Conservation (phyloP, 176 grass and related monocot genomes). For the Eragrostis nindensis region DNA sequence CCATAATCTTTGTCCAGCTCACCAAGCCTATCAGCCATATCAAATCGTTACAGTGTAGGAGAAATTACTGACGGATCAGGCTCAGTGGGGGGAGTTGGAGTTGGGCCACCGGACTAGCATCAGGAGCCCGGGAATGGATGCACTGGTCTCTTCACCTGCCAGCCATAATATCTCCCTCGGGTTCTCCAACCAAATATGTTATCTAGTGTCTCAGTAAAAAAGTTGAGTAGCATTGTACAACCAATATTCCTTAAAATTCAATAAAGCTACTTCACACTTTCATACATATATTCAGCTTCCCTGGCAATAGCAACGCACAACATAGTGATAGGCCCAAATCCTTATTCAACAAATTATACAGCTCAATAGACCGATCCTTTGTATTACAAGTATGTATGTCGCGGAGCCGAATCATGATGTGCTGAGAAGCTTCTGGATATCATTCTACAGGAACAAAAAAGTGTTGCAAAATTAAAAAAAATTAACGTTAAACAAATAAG, state of each 20-base stretch:
- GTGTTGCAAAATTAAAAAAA: background rate
- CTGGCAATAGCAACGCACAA: background rate
- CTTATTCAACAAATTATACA: background rate
- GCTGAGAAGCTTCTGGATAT: constrained; percentile 34
- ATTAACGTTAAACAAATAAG: background rate
- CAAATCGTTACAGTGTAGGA: no score
- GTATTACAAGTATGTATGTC: background rate
- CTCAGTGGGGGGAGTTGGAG: no score
- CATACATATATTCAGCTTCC: background rate
- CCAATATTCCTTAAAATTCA: no score
- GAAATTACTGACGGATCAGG: no score
- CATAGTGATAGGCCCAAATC: background rate
- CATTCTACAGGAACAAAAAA: constrained; percentile 33
- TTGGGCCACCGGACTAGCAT: no score
- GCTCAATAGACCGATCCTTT: background rate
- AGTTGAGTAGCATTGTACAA: background rate
- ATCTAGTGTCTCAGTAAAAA: no score
- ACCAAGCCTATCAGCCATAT: no score
- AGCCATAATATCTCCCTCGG: no score
- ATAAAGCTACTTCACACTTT: background rate
- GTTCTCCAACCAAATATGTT: no score
- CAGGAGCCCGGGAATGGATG: no score
- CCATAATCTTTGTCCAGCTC: no score
- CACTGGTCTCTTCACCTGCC: no score
- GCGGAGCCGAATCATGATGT: background rate